A percentile compares a stretch with the other conserved stretches of the same genome.
phyloP scores from a whole-genome alignment of 75 land plant genomes.

The Selaginella moellendorffii region DNA sequence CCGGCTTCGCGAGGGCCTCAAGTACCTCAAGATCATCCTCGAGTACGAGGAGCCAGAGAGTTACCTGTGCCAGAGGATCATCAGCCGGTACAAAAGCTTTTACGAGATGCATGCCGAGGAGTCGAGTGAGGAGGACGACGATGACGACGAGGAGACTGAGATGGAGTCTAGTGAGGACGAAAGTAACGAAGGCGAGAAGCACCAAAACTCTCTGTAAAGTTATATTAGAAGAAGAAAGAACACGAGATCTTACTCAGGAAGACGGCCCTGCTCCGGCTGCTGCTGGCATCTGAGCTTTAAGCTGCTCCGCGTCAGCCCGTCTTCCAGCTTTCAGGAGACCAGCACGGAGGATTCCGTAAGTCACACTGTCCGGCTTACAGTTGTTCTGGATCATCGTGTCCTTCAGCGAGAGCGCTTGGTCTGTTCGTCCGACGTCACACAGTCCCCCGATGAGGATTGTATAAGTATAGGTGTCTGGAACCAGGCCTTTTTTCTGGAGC shows the following conservation, averaged over 20 bases:
- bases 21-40: slow-evolving; percentile 16
- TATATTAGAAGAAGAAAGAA: no score
- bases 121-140: background rate
- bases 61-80: slow-evolving; percentile 12
- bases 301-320: background rate
- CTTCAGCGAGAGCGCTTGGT: background rate
- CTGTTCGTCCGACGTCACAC: background rate
- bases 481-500: background rate
- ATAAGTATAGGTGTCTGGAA: background rate
- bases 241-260: no score
- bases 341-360: background rate
- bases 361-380: background rate
- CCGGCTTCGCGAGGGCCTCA: slow-evolving; percentile 14
- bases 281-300: background rate
- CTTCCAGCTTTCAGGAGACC: background rate
- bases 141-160: background rate
- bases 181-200: no score
- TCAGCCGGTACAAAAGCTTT: slow-evolving; percentile 6
- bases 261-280: background rate
- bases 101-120: slow-evolving; percentile 3
- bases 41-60: slow-evolving; percentile 11
- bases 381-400: background rate
- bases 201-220: no score
- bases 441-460: background rate
- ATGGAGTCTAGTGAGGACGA: no score